Evolutionary conservation across 257 asterid genomes (phyloP), one percentile per base, ranked within the genome.

Genomic region (Knoxia roxburghii): DNA sequence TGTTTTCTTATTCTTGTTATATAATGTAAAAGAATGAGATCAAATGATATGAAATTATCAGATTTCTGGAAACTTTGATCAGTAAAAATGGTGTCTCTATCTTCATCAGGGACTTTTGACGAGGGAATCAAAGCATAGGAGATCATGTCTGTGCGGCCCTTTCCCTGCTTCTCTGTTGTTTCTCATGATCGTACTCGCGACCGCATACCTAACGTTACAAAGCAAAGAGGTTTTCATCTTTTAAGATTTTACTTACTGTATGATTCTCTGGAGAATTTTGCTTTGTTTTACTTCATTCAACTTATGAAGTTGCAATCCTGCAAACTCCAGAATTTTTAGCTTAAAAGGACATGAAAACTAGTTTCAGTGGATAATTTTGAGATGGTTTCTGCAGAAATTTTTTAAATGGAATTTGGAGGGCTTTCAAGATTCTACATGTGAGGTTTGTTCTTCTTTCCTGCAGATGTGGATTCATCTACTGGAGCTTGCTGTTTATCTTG

Each of bases 371-470:
- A 59, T 71, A 63, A 70, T 60, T 43, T 24, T 2, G 32, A n/a
- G 10, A 30, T 61, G 35, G 58, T 26, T 60, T 68, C 29, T 80
- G 87, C 87, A 89, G 97, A 79, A 72, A 54, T 62, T 68, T 51
- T 54, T 77, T 6, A 58, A 29, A 9, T 72, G 83, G 85, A 75
- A 64, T 41, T 64, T 76, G 43, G 77, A 65, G 23, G 76, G 55
- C 52, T 51, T 70, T 29, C 57, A 21, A 60, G 12, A 20, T 30
- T 65, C 81, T 48, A 68, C 70, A 43, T 87, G 95, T 76, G 77
- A 80, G 95, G 97, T 90, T 70, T 64, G 87, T 75, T 61, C 68
- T 73, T 67, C 69, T 55, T 71, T 45, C 54, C 35, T 57, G 23
- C 55, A 55, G 35, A 18, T 60, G 33, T 17, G 26, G 29, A 23